These are phyloP conservation scores for Hirschioporus abietinus DNA, from an alignment of 768 basidiomycete species.

Conservation along the genomic window DNA sequence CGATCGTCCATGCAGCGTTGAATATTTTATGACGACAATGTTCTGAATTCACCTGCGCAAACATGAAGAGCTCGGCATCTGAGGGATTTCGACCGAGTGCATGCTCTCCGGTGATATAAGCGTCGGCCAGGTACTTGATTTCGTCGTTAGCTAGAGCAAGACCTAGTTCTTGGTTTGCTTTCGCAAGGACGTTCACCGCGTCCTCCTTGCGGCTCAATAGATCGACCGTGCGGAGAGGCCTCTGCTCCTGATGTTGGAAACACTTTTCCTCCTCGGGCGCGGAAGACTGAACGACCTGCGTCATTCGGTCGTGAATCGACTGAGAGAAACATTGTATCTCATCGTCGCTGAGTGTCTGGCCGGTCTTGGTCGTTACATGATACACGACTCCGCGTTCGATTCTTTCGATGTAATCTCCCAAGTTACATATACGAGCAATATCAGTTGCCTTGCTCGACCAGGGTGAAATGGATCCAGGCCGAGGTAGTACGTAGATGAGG, in stretches of 20 bases:
- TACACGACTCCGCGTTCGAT: conserved; percentile 82
- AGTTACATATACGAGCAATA: conserved; percentile 83
- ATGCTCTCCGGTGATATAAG: conserved; percentile 67
- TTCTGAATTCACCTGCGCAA: conserved; percentile 99
- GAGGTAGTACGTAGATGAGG: conserved; percentile 70
- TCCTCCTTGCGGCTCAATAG: conserved; percentile 36
- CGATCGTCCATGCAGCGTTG: conserved; percentile 94
- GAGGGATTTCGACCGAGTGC: conserved; percentile 82
- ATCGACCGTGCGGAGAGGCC: conserved; percentile 67
- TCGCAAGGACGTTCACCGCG: conserved; percentile 39
- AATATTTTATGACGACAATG: conserved; percentile 99
- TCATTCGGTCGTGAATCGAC: conserved; percentile 95
- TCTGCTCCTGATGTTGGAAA: conserved; percentile 58
- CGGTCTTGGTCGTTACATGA: conserved; percentile 46
- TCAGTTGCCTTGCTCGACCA: conserved; percentile 99
- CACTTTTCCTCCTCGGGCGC: conserved; percentile 53
- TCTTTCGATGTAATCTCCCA: conserved; percentile 65
- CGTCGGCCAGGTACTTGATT: conserved; percentile 86
- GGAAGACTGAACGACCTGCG: conserved; percentile 62
- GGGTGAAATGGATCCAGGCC: conserved; percentile 90
- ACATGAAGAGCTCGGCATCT: conserved; percentile 99
- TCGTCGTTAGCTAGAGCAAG: conserved; percentile 88
- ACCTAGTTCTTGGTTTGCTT: conserved; percentile 81
- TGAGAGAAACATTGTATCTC: conserved; percentile 54
- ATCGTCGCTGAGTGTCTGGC: conserved; percentile 34